phyloP scores from a whole-genome alignment of 2,329 filamentous ascomycete species.

The Fusarium proliferatum region DNA sequence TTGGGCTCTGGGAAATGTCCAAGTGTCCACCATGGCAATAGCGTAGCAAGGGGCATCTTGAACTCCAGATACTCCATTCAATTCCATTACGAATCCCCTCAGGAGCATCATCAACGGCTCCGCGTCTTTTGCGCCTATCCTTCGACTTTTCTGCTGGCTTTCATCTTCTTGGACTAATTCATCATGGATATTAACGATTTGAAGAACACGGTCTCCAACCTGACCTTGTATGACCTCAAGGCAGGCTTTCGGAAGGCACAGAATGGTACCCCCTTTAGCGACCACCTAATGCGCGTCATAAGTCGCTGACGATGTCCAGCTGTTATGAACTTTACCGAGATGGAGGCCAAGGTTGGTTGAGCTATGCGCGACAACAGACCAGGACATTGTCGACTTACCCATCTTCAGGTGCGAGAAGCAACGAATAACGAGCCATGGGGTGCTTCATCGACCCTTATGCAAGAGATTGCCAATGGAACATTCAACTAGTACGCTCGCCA shows the following conservation, averaged over 20 bases:
- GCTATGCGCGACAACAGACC: conserved; percentile 11
- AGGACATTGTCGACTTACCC: conserved; percentile 27
- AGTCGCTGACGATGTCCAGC: conserved; percentile 64
- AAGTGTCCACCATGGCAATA: conserved; percentile 45
- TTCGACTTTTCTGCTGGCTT: conserved; percentile 1
- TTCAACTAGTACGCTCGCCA: conserved; percentile 89
- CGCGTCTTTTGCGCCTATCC: conserved; percentile 1
- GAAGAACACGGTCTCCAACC: conserved; percentile 88
- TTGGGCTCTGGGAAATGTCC: conserved; percentile 42
- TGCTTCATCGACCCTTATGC: conserved; percentile 84
- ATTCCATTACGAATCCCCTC: conserved; percentile 19
- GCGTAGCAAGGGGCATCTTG: conserved; percentile 42
- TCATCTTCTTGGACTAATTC: conserved; percentile 38
- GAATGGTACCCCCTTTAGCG: conserved; percentile 74
- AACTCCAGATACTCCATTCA: conserved; percentile 24
- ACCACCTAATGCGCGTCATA: conserved; percentile 16
- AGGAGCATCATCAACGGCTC: conserved; percentile 26
- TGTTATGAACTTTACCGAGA: conserved; percentile 98
- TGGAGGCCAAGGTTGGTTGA: conserved; percentile 74
- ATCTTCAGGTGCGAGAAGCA: conserved; percentile 84
- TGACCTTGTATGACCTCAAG: conserved; percentile 95
- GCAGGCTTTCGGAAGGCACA: conserved; percentile 94
- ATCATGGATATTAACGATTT: conserved; percentile 87
- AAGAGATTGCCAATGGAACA: conserved; percentile 97
- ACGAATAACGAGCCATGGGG: conserved; percentile 99